Conservation (phyloP, 2,329 filamentous ascomycete genomes). For the Xylaria sp. region DNA sequence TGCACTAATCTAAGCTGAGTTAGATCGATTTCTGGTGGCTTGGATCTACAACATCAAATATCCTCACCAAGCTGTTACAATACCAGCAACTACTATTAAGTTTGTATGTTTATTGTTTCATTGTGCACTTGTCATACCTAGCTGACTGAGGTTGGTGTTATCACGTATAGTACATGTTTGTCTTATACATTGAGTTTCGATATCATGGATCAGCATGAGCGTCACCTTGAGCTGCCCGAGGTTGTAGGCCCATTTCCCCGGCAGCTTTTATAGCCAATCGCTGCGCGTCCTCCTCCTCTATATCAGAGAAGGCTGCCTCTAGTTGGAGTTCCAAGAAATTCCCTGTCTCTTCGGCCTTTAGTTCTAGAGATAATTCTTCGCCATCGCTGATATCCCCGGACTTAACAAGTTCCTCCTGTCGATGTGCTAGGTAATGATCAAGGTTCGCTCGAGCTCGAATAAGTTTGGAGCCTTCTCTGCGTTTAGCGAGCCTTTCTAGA, state of each 20-base stretch:
- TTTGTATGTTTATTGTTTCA: background rate
- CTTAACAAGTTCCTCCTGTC: constrained; percentile 41
- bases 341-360: constrained; percentile 54
- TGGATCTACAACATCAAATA: no score
- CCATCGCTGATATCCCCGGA: constrained; percentile 44
- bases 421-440: constrained; percentile 52
- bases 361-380: constrained; percentile 50
- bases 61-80: no score
- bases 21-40: background rate
- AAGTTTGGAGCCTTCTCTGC: constrained; percentile 54
- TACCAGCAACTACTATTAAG: background rate
- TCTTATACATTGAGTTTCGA: background rate
- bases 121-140: background rate
- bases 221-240: constrained; percentile 14
- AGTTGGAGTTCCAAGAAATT: constrained; percentile 55
- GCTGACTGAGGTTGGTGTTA: background rate
- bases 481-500: constrained; percentile 52
- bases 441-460: constrained; percentile 55
- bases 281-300: constrained; percentile 18
- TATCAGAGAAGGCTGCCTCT: constrained; percentile 41
- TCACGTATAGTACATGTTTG: constrained; percentile 19
- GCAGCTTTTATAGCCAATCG: constrained; percentile 35
- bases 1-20: background rate
- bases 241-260: constrained; percentile 41
- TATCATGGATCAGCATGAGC: constrained; percentile 5